Conservation (phyloP, 495 filamentous ascomycete genomes). For the Penicillium lagena region DNA sequence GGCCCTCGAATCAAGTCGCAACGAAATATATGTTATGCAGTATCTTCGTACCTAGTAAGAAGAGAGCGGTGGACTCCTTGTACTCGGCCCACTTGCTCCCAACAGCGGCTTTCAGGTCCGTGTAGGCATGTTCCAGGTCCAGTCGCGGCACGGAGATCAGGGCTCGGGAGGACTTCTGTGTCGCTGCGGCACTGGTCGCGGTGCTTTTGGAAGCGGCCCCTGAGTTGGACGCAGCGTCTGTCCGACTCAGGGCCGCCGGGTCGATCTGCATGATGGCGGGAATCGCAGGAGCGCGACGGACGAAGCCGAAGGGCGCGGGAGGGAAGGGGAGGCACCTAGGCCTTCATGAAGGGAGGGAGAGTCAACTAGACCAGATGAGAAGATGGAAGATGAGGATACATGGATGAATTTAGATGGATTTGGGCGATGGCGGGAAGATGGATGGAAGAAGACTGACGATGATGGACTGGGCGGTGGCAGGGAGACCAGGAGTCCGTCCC, state of each 20-base stretch:
- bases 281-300: conserved; percentile 36
- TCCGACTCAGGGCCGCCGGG: conserved; percentile 73
- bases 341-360: conserved; percentile 34
- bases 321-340: conserved; percentile 24
- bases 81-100: conserved; percentile 84
- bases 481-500: background rate
- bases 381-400: conserved; percentile 3
- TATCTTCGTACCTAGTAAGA: conserved; percentile 67
- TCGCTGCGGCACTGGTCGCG: conserved; percentile 27
- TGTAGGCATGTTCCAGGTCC: conserved; percentile 85
- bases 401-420: background rate
- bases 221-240: conserved; percentile 52
- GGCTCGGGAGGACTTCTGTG: conserved; percentile 44
- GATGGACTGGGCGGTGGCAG: conserved; percentile 12
- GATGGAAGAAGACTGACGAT: conserved; percentile 14
- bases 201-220: conserved; percentile 51
- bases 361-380: background rate
- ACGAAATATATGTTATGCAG: conserved; percentile 2
- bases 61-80: conserved; percentile 73
- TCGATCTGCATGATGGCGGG: conserved; percentile 71
- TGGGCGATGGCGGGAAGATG: conserved; percentile 8
- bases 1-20: background rate
- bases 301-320: conserved; percentile 34
- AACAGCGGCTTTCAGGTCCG: conserved; percentile 73
- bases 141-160: conserved; percentile 72